Evolutionary conservation across 306 rosid species (phyloP).

Genomic region (barrel medic (Medicago truncatula)): DNA sequence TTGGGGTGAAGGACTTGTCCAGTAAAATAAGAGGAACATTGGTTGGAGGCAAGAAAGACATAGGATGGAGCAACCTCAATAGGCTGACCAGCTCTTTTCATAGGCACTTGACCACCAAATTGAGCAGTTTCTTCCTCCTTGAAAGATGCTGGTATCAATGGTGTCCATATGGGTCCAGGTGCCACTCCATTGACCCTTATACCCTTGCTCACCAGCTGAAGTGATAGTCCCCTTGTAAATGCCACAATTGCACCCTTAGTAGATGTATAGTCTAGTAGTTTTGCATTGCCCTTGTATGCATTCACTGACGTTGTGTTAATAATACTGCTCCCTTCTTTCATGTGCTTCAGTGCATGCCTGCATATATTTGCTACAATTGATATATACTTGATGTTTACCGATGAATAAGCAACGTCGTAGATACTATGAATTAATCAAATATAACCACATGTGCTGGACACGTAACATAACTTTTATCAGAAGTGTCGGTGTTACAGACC

Average conservation of each 20-base stretch:
- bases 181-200: slow-evolving; percentile 88
- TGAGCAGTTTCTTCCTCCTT: slow-evolving; percentile 53
- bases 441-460: too few relatives aligned
- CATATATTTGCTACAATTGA: too few relatives aligned
- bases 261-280: slow-evolving; percentile 67
- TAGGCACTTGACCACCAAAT: slow-evolving; percentile 65
- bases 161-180: slow-evolving; percentile 90
- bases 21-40: slow-evolving; percentile 67
- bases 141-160: slow-evolving; percentile 65
- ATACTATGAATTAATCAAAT: too few relatives aligned
- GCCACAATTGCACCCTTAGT: slow-evolving; percentile 82
- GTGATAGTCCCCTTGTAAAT: slow-evolving; percentile 74
- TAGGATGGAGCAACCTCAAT: slow-evolving; percentile 76
- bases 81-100: slow-evolving; percentile 88
- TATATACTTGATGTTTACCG: too few relatives aligned
- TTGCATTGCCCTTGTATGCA: slow-evolving; percentile 67
- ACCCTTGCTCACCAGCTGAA: slow-evolving; percentile 61
- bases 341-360: slow-evolving; percentile 84
- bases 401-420: too few relatives aligned
- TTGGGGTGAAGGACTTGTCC: slow-evolving; percentile 93
- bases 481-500: slow-evolving; percentile 39
- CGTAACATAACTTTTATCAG: neutral
- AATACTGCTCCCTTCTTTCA: slow-evolving; percentile 80
- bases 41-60: slow-evolving; percentile 79
- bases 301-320: slow-evolving; percentile 77